Evolutionary conservation across 257 asterid species (phyloP), one percentile per base, ranked within the genome.

Genomic region (Solanum peruvianum): DNA sequence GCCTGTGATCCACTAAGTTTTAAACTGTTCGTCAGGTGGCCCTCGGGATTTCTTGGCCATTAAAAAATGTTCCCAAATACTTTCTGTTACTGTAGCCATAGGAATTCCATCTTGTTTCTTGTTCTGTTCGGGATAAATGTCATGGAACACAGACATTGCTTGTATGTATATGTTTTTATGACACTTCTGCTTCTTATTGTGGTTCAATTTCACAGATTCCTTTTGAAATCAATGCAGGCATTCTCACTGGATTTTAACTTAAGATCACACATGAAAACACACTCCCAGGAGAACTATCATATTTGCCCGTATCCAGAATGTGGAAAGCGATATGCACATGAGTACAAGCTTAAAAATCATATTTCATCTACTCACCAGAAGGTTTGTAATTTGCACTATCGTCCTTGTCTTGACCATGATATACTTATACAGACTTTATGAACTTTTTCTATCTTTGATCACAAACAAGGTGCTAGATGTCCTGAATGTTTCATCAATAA

Each of bases 251-350:
- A 97, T 91, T 97, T 97, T 91, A 97, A 97, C 91, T 95, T 97
- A 49, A 93, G 96, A 89, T 97, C 99, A 81, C 99, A 97, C 87
- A 97, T 96, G 99, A 97, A 96, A 89, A 97, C 99, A 37, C 99
- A 97, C 91, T 95, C 99, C 18, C 99, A 97, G 89, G 99, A 97
- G 94, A 97, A 97, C 89, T 97, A 97, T 83, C 99, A 97, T 87
- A 90, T 94, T 47, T 97, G 99, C 93, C 99, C 97, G 1, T 96
- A 95, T 91, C 92, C 96, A 44, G 99, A 97, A 41, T 97, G 99
- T 64, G 99, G 99, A 82, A 97, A 97, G 93, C 92, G 99, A 85
- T 97, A 97, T 45, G 99, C 99, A 11, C 99, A 97, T 23, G 99
- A 97, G 86, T 97, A 96, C 95, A 97, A 97, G 93, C 95, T 97